Conservation (phyloP, 2,329 filamentous ascomycete species). For the Dothistroma pini region DNA sequence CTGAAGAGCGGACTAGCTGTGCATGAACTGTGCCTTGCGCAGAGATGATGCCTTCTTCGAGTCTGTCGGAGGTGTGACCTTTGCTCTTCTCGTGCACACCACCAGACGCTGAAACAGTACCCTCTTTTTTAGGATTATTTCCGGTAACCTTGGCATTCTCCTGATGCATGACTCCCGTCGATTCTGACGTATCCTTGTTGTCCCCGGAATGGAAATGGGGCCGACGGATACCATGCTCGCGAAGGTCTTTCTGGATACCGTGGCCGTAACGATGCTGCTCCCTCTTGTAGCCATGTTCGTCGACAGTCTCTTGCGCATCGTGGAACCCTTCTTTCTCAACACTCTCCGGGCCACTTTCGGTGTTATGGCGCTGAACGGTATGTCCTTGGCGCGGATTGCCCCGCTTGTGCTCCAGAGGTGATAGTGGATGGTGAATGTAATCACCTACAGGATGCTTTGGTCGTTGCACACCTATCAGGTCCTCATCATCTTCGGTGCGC, state of each 20-base stretch:
- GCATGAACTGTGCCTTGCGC: slow-evolving; percentile 71
- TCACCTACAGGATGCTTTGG: slow-evolving; percentile 86
- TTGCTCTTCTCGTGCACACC: slow-evolving; percentile 32
- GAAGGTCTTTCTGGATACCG: slow-evolving; percentile 27
- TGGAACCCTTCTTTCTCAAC: slow-evolving; percentile 27
- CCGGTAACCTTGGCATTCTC: slow-evolving; percentile 34
- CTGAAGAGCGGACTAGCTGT: slow-evolving; percentile 84
- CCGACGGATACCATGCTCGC: slow-evolving; percentile 17
- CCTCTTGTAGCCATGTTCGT: slow-evolving; percentile 33
- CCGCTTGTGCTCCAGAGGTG: slow-evolving; percentile 64
- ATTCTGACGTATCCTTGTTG: slow-evolving; percentile 1
- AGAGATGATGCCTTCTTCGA: slow-evolving; percentile 19
- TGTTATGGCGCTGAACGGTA: slow-evolving; percentile 23
- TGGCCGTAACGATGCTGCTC: slow-evolving; percentile 31
- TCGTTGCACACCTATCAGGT: slow-evolving; percentile 81
- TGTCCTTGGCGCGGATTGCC: slow-evolving; percentile 41
- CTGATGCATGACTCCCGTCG: slow-evolving; percentile 20
- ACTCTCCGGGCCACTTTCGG: slow-evolving; percentile 11
- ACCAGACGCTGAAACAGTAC: slow-evolving; percentile 31
- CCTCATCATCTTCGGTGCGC: slow-evolving; percentile 72
- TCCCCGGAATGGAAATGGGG: slow-evolving; percentile 10
- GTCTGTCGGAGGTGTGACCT: slow-evolving; percentile 25
- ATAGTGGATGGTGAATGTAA: slow-evolving; percentile 76
- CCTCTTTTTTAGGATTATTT: slow-evolving; percentile 33
- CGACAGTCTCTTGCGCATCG: slow-evolving; percentile 27